phyloP scores from a whole-genome alignment of 2,329 filamentous ascomycete species.

The Colletotrichum ledebouriae region DNA sequence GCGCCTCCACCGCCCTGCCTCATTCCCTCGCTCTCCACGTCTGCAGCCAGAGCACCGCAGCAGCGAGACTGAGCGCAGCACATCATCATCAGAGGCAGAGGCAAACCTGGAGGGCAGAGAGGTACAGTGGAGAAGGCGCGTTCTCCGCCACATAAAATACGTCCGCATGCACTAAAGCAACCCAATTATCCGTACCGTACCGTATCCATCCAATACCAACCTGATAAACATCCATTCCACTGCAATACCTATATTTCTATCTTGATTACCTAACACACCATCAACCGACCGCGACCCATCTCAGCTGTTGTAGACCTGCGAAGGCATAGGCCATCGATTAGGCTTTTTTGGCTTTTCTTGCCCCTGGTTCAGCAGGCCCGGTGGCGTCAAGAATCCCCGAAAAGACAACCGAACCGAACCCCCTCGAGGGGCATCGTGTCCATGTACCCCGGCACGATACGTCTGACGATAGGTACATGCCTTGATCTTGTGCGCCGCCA shows the following conservation, averaged over 20 bases:
- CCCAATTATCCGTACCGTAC: no score
- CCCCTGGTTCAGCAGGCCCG: conserved; percentile 8
- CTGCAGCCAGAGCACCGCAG: no score
- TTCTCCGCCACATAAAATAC: conserved; percentile 18
- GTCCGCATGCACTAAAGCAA: conserved; percentile 21
- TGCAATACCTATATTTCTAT: no score
- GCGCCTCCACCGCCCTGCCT: background rate
- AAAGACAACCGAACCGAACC: background rate
- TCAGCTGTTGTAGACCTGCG: background rate
- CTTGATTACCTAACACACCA: background rate
- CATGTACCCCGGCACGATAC: background rate
- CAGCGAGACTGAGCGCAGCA: no score
- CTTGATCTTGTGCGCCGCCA: background rate
- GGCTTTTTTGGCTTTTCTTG: conserved; percentile 7
- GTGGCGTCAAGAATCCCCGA: conserved; percentile 22
- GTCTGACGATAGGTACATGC: background rate
- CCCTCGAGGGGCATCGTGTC: conserved; percentile 5
- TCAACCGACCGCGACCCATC: background rate
- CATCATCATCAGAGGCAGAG: background rate
- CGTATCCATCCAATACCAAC: conserved; percentile 4
- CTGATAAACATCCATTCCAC: background rate
- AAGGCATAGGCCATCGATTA: conserved; percentile 3
- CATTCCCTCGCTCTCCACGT: background rate
- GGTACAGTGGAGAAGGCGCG: background rate
- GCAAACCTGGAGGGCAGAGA: no score